Evolutionary conservation across 2,329 filamentous ascomycete species (phyloP), one percentile per base, ranked within the genome.

Genomic region (Neofusicoccum sp.): DNA sequence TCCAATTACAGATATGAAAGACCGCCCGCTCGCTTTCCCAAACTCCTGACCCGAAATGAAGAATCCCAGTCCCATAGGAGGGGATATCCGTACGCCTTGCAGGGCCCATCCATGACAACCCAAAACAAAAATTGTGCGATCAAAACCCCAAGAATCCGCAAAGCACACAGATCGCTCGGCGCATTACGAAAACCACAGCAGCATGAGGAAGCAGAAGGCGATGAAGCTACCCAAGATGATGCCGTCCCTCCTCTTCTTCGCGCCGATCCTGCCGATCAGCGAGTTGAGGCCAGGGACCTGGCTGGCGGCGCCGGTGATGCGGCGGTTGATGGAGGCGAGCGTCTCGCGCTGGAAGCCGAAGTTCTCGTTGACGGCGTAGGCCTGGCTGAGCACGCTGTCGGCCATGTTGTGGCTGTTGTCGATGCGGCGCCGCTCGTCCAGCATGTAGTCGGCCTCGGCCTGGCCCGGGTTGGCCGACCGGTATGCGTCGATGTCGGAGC

Each of bases 391-490:
- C 34, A 99, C 92, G 64, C 86, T 89, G 74, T 99, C 95, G 49
- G 91, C 89, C 81, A 96, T 87, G 67, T 86, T 89, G 76, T 98
- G 89, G 70, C 90, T 96, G 73, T 91, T 89, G 72, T 99, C 95
- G 71, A 99, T 86, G 65, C 90, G 85, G 64, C 82, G 80, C 56
- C 95, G 85, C 82, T 99, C 95, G 68, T 90, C 89, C 30, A 99
- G 84, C 93, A 99, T 97, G 80, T 98, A 99, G 63, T 99, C 93
- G 48, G 91, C 91, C 78, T 98, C 95, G 59, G 88, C 89, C 2
- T 87, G 86, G 67, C 86, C 89, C 7, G 91, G 90, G 72, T 96
- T 95, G 61, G 85, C 86, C 53, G 88, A 85, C 59, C 89, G 90
- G 79, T 96, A 97, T 59, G 91, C 87, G 74, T 91, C 85, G 75